These are phyloP conservation scores for Gaeumannomyces tritici DNA, from an alignment of 2,329 filamentous ascomycete genomes.

Conservation along the genomic window DNA sequence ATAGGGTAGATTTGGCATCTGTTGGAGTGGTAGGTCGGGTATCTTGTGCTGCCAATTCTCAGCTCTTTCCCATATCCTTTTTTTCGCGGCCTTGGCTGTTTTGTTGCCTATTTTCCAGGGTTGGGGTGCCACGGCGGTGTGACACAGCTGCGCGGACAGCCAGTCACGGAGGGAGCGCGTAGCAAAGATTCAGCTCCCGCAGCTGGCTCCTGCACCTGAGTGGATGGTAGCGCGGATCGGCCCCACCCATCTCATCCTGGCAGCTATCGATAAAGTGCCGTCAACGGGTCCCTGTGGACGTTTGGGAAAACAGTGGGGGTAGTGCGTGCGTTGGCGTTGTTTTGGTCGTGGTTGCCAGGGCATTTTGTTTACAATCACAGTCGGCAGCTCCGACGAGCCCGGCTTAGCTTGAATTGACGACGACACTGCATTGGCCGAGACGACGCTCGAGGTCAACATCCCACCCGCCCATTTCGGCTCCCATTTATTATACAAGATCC, in stretches of 20 bases:
- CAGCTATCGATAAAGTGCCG: not conserved
- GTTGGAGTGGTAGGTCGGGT: not conserved
- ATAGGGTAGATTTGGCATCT: not conserved
- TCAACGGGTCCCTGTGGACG: not conserved
- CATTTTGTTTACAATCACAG: not conserved
- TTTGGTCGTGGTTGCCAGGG: not conserved
- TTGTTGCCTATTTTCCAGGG: not conserved
- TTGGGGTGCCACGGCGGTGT: not conserved
- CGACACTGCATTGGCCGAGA: not conserved
- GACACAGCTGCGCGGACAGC: not conserved
- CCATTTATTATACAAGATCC: not conserved
- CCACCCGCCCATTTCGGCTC: not conserved
- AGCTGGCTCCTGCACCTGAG: not conserved
- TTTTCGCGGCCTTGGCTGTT: not conserved
- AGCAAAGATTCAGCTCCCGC: not conserved
- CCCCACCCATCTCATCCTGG: not conserved
- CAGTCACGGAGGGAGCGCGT: not conserved
- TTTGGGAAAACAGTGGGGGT: not conserved
- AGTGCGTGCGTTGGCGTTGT: not conserved
- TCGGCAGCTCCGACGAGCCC: not conserved
- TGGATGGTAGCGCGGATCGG: not conserved
- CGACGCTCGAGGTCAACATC: not conserved
- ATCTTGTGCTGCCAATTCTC: not conserved
- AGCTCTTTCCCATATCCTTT: not conserved
- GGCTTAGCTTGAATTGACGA: not conserved